Evolutionary conservation across 495 filamentous ascomycete genomes (phyloP).

Genomic region (Tuber indicum): DNA sequence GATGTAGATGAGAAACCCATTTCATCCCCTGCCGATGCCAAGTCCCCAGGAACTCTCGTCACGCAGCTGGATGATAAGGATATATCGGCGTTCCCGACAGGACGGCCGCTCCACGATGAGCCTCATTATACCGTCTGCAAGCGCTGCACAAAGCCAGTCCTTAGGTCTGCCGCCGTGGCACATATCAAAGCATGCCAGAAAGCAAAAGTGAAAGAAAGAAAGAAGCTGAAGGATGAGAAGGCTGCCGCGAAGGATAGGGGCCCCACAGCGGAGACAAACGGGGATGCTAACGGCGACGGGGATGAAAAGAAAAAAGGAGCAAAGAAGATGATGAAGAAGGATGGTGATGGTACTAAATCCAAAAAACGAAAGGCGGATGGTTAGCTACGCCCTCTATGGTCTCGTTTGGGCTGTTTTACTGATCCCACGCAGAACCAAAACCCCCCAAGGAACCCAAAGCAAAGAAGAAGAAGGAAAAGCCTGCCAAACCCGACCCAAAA

Average conservation of each 20-base stretch:
- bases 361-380: conserved; percentile 93
- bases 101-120: conserved; percentile 63
- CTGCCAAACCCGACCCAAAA: conserved; percentile 79
- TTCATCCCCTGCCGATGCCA: conserved; percentile 46
- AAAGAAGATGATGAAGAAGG: conserved; percentile 46
- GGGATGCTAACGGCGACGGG: conserved; percentile 54
- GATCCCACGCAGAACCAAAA: conserved; percentile 39
- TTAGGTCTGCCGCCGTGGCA: conserved; percentile 54
- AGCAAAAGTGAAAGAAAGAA: conserved; percentile 72
- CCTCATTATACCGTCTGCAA: conserved; percentile 69
- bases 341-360: conserved; percentile 58
- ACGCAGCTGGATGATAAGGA: conserved; percentile 66
- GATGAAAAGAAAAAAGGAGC: conserved; percentile 45
- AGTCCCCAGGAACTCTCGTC: conserved; percentile 53
- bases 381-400: conserved; percentile 27
- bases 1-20: conserved; percentile 9
- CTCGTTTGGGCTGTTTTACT: not conserved
- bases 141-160: conserved; percentile 68
- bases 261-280: conserved; percentile 52
- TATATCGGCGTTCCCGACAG: conserved; percentile 64
- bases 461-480: conserved; percentile 97
- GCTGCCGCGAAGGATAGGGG: conserved; percentile 64
- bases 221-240: conserved; percentile 68
- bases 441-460: conserved; percentile 59
- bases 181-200: conserved; percentile 66